A percentile compares a stretch with the other conserved stretches of the same genome.
Conservation (phyloP, 1,284 basidiomycete genomes). For the Ganoderma meredithae region DNA sequence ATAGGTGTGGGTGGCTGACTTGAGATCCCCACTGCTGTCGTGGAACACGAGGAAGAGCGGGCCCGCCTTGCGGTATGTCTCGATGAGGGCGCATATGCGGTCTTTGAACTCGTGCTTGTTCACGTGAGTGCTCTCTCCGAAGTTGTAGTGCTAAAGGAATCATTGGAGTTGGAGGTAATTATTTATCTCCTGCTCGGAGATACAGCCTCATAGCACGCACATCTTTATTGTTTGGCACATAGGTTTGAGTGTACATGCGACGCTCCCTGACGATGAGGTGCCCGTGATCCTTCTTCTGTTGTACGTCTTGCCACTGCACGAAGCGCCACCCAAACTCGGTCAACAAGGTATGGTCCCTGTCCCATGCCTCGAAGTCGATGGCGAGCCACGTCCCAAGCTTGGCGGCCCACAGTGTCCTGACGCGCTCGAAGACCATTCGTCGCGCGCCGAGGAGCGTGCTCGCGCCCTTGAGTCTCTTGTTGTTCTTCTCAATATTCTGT, state of each 20-base stretch:
- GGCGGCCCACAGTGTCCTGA: conserved; percentile 66
- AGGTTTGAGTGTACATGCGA: conserved; percentile 62
- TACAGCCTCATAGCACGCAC: conserved; percentile 46
- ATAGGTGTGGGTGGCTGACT: conserved; percentile 48
- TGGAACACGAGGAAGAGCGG: conserved; percentile 86
- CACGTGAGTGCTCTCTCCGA: conserved; percentile 66
- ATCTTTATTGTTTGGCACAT: conserved; percentile 66
- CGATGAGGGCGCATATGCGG: conserved; percentile 59
- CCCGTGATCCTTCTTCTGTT: conserved; percentile 54
- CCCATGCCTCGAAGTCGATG: conserved; percentile 84
- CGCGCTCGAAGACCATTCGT: conserved; percentile 69
- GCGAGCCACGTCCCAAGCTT: conserved; percentile 75
- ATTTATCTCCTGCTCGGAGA: background rate
- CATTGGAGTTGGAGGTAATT: background rate
- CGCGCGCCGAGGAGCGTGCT: conserved; percentile 56
- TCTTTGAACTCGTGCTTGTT: conserved; percentile 58
- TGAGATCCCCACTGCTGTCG: conserved; percentile 76
- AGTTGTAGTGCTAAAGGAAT: conserved; percentile 62
- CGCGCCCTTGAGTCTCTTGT: conserved; percentile 75
- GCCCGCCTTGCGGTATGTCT: conserved; percentile 50
- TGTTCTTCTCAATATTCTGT: conserved; percentile 78
- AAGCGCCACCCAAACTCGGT: conserved; percentile 82
- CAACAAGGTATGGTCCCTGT: conserved; percentile 70
- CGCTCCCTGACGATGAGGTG: conserved; percentile 77
- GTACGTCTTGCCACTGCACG: conserved; percentile 60